Evolutionary conservation across 805 yeast genomes (phyloP), one percentile per base, ranked within the genome.

Genomic region (Zygosaccharomyces siamensis): DNA sequence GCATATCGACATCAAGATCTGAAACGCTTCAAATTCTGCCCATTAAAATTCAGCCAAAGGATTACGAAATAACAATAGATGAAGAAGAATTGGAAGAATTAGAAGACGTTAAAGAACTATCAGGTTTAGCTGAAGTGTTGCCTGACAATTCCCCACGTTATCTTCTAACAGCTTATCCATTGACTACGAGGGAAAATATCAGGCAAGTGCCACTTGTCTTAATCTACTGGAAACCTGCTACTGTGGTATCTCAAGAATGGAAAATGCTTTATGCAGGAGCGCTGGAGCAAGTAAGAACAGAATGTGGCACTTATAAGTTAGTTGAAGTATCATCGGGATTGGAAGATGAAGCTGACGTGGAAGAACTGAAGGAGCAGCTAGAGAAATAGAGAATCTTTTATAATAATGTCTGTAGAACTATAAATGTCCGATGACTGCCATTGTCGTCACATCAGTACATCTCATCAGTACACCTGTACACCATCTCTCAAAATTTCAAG

Each of bases 251-350:
- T 14, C 92, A 84, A 62, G 86, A 85, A 47, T 73, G 78, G 60
- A 82, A 84, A 65, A 90, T 89, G 97, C 69, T 87, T 43, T 89
- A 89, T 59, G 97, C 97, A 0, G 95, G 93, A 4, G 95, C 96
- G 2, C 78, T 87, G 20, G 97, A 90, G 63, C 68, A 84, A 54
- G 76, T 90, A 49, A 76, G 92, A 65, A 81, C 79, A 43, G 83
- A 84, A 56, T 84, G 90, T n/a, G 88, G 89, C 14, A 89, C 87
- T n/a, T 71, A 79, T 27, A 69, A 61, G 49, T 54, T 68, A 37
- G 52, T 69, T 23, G 72, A 70, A 39, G 67, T 68, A 5, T 51
- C 66, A 10, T 59, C 64, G 5, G 68, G 67, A 5, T 47, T 66
- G 27, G 69, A 66, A 44, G 69, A 64, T 18, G 68, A 64, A 10